phyloP scores from a whole-genome alignment of 208 protist genomes.

The Trypanosoma congolense region DNA sequence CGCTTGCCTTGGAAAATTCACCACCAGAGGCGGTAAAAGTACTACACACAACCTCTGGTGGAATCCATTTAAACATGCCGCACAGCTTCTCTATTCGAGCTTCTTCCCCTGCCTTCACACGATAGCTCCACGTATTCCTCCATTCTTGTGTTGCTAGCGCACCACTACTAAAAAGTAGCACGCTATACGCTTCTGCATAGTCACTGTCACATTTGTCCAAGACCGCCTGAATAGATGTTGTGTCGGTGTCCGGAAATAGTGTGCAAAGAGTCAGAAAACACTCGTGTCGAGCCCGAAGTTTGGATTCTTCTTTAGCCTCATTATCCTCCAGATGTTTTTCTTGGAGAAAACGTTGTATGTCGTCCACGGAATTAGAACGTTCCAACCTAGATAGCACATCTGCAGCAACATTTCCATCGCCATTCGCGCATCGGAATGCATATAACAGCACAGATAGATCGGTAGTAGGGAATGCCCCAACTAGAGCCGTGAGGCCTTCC shows the following conservation, averaged over 20 bases:
- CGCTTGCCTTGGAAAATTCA: slow-evolving; percentile 29
- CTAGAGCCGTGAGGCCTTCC: slow-evolving; percentile 33
- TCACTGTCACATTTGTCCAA: slow-evolving; percentile 33
- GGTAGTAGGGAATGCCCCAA: slow-evolving; percentile 41
- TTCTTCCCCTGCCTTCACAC: neutral
- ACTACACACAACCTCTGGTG: neutral
- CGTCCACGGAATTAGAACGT: slow-evolving; percentile 7
- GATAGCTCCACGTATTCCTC: neutral
- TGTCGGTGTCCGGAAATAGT: slow-evolving; percentile 59
- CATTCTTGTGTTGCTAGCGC: slow-evolving; percentile 29
- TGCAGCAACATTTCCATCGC: slow-evolving; percentile 32
- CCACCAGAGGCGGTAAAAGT: slow-evolving; percentile 3
- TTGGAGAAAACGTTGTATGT: slow-evolving; percentile 35
- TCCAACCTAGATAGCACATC: slow-evolving; percentile 28
- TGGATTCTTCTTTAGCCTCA: slow-evolving; percentile 19
- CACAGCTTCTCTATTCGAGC: slow-evolving; percentile 2
- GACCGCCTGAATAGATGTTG: slow-evolving; percentile 42
- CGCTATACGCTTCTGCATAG: slow-evolving; percentile 53
- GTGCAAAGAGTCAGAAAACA: slow-evolving; percentile 57
- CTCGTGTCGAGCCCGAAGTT: slow-evolving; percentile 26
- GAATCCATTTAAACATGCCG: neutral
- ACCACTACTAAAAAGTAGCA: slow-evolving; percentile 52
- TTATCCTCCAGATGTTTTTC: slow-evolving; percentile 46
- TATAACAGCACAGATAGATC: slow-evolving; percentile 53
- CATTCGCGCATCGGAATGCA: slow-evolving; percentile 43